Conservation (phyloP, 2,329 filamentous ascomycete species). For the Atkinsonella texensis region DNA sequence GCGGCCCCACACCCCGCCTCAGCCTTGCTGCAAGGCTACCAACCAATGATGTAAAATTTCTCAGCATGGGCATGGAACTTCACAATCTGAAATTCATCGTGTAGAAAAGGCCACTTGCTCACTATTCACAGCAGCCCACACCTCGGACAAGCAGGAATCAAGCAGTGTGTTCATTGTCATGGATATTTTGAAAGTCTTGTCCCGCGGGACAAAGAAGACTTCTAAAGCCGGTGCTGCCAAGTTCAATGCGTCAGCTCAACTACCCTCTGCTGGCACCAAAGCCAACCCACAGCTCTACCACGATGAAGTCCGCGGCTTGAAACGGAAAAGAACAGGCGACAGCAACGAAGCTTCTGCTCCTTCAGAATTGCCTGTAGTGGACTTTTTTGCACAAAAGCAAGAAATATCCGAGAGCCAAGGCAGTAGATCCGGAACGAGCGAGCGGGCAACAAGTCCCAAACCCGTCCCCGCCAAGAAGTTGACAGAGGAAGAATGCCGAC, state of each 20-base stretch:
- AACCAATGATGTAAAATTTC: slow-evolving; percentile 9
- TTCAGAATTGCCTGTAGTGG: slow-evolving; percentile 33
- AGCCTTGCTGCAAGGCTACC: slow-evolving; percentile 13
- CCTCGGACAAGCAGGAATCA: background rate
- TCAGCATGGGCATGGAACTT: background rate
- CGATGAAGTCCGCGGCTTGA: slow-evolving; percentile 39
- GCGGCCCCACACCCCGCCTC: slow-evolving; percentile 7
- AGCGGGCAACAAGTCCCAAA: slow-evolving; percentile 17
- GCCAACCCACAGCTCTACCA: slow-evolving; percentile 60
- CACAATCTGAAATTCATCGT: background rate
- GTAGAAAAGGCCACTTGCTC: background rate
- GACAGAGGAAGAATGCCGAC: slow-evolving; percentile 59
- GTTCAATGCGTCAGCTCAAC: slow-evolving; percentile 25
- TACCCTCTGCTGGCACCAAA: slow-evolving; percentile 53
- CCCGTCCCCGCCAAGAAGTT: slow-evolving; percentile 25
- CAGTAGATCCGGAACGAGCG: slow-evolving; percentile 10
- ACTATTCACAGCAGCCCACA: background rate
- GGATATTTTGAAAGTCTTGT: slow-evolving; percentile 65
- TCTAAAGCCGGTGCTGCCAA: slow-evolving; percentile 21
- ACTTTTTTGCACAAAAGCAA: slow-evolving; percentile 46
- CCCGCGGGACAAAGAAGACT: slow-evolving; percentile 52
- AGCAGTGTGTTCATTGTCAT: slow-evolving; percentile 25
- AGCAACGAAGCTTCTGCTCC: slow-evolving; percentile 21
- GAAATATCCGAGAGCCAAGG: slow-evolving; percentile 21
- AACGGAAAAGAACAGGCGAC: slow-evolving; percentile 39